These are phyloP conservation scores for Lithohypha guttulata DNA, from an alignment of 2,329 filamentous ascomycete species.

Conservation along the genomic window DNA sequence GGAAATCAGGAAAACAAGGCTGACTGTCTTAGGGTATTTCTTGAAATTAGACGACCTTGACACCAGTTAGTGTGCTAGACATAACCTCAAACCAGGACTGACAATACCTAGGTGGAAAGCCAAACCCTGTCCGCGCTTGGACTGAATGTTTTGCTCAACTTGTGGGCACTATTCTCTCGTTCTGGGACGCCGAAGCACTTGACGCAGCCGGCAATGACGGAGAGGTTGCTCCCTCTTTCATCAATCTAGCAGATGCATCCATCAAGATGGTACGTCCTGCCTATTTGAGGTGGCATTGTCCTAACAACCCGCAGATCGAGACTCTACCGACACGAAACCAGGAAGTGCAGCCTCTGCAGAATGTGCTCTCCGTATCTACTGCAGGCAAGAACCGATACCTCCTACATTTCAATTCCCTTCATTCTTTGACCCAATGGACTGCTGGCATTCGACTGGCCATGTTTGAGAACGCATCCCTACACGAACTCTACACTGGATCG, in stretches of 20 bases:
- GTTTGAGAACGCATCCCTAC: conserved; percentile 83
- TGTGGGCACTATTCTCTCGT: conserved; percentile 82
- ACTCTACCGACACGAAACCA: conserved; percentile 73
- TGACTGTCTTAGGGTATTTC: conserved; percentile 55
- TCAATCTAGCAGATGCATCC: conserved; percentile 93
- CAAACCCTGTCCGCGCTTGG: conserved; percentile 80
- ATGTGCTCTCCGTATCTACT: conserved; percentile 90
- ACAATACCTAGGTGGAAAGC: conserved; percentile 60
- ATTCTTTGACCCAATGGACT: conserved; percentile 92
- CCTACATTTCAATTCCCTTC: conserved; percentile 88
- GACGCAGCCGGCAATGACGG: conserved; percentile 77
- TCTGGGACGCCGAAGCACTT: conserved; percentile 90
- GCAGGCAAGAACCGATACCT: conserved; percentile 92
- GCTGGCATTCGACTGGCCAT: conserved; percentile 86
- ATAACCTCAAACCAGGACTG: conserved; percentile 20
- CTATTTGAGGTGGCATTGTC: conserved; percentile 2
- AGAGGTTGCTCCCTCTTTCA: conserved; percentile 81
- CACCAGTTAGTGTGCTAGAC: conserved; percentile 53
- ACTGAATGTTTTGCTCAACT: conserved; percentile 95
- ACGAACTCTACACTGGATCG: conserved; percentile 93
- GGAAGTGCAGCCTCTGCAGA: conserved; percentile 72
- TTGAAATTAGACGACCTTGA: conserved; percentile 94
- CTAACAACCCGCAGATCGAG: conserved; percentile 54
- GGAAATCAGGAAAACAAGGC: not conserved
- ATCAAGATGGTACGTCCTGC: conserved; percentile 74